Base-by-base conservation (phyloP, 2,329 filamentous ascomycete genomes). In the Ceratocystis ficicola region DNA sequence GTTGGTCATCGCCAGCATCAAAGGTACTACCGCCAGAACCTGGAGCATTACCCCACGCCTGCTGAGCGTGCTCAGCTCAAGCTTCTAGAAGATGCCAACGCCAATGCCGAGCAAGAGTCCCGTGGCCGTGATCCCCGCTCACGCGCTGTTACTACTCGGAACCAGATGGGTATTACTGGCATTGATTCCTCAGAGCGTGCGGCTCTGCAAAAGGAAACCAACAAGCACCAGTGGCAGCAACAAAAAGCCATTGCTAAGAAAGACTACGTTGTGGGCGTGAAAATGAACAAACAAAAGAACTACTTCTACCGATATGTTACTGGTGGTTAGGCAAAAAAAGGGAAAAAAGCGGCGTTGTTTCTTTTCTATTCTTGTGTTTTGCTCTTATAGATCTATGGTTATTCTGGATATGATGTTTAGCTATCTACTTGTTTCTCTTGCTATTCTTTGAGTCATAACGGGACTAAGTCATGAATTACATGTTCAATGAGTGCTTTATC, bases 21-120 rank as follows among this genome's bases (percentile, higher is more conserved):
- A 73, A 86, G 83, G 70, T 97, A 97, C 77, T 99, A 86, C 78
- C 86, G 90, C 68, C 94, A 99, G 77, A 97, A 97, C 76, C 80
- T 99, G 55, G 86, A 88, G 75, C 89, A 85, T 74, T 87, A 96
- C 74, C 91, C 91, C 1, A 86, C 88, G 1, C 78, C 86, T 0
- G 87, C 88, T 67, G 91, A 96, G 76, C 86, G 89, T 65, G 80
- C 83, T 66, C 82, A 86, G 70, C 85, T 84, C 70, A 79, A 86
- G 67, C 81, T 84, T 4, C 82, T 89, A 67, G 82, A 86, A 68
- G 74, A 70, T 3, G 72, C 73, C 62, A 69, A 67, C 36, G 65
- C 64, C 15, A 69, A 67, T 32, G 66, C 65, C 10, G 69, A 70
- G 6, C 72, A 72, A 12, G 57, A 66, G 44, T 48, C 64, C n/a